A percentile compares a stretch with the other conserved stretches of the same genome.
Evolutionary conservation across 306 rosid genomes (phyloP).

Genomic region (Ormosia semicastrata): DNA sequence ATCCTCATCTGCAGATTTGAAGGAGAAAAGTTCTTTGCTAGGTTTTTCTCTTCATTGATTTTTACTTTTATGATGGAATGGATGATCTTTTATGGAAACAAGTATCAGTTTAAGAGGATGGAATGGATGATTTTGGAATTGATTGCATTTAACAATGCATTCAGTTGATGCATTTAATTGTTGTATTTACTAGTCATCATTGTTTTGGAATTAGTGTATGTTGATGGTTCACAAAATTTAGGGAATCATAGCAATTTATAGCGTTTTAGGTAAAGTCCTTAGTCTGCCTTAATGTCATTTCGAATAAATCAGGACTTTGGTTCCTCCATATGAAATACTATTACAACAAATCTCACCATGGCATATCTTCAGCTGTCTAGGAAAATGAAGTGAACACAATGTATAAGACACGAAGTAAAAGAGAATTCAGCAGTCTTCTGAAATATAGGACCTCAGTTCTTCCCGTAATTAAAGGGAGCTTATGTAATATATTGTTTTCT

Average conservation of each 20-base stretch:
- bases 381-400: background rate
- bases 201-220: background rate
- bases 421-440: background rate
- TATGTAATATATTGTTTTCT: background rate
- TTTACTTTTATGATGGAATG: slow-evolving; percentile 10
- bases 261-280: slow-evolving; percentile 14
- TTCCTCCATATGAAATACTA: background rate
- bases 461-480: background rate
- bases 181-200: background rate
- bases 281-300: background rate
- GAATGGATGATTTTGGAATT: background rate
- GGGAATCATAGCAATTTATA: slow-evolving; percentile 1
- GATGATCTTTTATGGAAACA: background rate
- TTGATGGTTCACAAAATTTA: slow-evolving; percentile 1
- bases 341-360: background rate
- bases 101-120: background rate
- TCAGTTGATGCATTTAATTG: background rate
- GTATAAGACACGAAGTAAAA: background rate
- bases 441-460: background rate
- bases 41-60: slow-evolving; percentile 49
- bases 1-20: slow-evolving; percentile 46
- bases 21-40: slow-evolving; percentile 49
- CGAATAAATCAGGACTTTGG: background rate
- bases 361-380: background rate
- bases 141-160: background rate